Conservation (phyloP, 2,329 filamentous ascomycete species). For the Penicillium olsonii region DNA sequence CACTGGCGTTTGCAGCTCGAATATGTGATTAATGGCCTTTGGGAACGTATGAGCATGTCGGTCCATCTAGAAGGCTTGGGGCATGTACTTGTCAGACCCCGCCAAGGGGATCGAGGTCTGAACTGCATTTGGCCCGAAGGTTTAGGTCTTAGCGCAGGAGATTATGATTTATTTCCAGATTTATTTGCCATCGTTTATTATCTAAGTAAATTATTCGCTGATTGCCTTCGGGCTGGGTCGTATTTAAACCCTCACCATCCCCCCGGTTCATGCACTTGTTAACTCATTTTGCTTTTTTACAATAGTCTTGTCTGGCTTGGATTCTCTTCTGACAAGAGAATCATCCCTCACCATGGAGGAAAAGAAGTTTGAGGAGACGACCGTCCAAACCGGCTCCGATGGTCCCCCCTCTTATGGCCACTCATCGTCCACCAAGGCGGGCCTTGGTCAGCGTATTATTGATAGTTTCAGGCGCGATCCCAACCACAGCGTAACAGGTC, state of each 20-base stretch:
- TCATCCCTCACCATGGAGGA: constrained; percentile 32
- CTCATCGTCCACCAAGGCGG: constrained; percentile 22
- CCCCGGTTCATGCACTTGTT: not conserved
- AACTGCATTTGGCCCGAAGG: constrained; percentile 3
- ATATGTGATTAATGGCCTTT: no score
- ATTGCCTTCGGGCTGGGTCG: not conserved
- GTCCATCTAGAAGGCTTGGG: no score
- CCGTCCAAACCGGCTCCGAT: constrained; percentile 26
- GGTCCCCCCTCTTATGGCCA: constrained; percentile 34
- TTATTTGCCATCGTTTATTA: not conserved
- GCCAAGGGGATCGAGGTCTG: constrained; percentile 9
- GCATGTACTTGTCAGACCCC: not conserved
- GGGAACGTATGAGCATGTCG: no score
- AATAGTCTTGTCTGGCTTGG: not conserved
- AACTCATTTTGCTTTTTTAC: not conserved
- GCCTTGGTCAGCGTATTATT: constrained; percentile 32
- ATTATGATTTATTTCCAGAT: not conserved
- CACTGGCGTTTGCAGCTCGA: no score
- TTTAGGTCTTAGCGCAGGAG: constrained; percentile 8
- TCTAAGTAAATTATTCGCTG: not conserved
- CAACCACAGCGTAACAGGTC: constrained; percentile 35
- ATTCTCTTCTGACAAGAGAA: no score
- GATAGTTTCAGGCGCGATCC: constrained; percentile 50
- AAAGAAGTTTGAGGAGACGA: constrained; percentile 27
- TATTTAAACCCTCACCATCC: constrained; percentile 9